These are phyloP conservation scores for Cyanodermella asteris DNA, from an alignment of 2,329 filamentous ascomycete genomes.

Conservation along the genomic window DNA sequence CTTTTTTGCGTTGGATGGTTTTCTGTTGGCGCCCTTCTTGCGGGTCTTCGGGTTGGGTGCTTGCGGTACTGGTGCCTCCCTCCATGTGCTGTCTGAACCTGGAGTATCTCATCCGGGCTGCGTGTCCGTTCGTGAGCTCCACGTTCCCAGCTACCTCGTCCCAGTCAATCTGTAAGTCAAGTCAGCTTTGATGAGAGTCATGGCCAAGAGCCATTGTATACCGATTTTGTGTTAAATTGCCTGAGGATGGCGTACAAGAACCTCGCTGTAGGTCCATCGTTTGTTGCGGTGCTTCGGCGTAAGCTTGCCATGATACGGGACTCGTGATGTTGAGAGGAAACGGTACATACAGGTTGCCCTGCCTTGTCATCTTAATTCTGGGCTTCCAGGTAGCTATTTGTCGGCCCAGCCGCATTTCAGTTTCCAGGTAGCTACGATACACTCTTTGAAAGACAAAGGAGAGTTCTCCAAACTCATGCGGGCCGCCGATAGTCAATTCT, in stretches of 20 bases:
- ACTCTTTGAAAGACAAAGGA: too few relatives aligned
- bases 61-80: slow-evolving; percentile 11
- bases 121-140: slow-evolving; percentile 33
- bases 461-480: too few relatives aligned
- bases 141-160: slow-evolving; percentile 25
- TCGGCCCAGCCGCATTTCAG: too few relatives aligned
- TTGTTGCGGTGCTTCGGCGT: slow-evolving; percentile 21
- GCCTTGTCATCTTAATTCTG: too few relatives aligned
- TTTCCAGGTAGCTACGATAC: too few relatives aligned
- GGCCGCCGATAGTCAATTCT: too few relatives aligned
- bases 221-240: slow-evolving; percentile 30
- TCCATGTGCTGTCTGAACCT: slow-evolving; percentile 33
- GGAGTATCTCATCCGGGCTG: slow-evolving; percentile 34
- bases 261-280: slow-evolving; percentile 26
- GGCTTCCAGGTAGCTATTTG: too few relatives aligned
- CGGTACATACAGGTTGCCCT: background rate
- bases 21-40: slow-evolving; percentile 2
- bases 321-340: background rate
- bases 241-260: slow-evolving; percentile 35
- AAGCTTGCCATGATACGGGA: slow-evolving; percentile 15
- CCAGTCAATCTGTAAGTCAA: slow-evolving; percentile 28
- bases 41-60: slow-evolving; percentile 3
- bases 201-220: slow-evolving; percentile 12
- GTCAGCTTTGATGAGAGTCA: slow-evolving; percentile 5
- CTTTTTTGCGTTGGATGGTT: slow-evolving; percentile 1